Base-by-base conservation (phyloP, 176 grass and related monocot species). In the Stipa capillata region DNA sequence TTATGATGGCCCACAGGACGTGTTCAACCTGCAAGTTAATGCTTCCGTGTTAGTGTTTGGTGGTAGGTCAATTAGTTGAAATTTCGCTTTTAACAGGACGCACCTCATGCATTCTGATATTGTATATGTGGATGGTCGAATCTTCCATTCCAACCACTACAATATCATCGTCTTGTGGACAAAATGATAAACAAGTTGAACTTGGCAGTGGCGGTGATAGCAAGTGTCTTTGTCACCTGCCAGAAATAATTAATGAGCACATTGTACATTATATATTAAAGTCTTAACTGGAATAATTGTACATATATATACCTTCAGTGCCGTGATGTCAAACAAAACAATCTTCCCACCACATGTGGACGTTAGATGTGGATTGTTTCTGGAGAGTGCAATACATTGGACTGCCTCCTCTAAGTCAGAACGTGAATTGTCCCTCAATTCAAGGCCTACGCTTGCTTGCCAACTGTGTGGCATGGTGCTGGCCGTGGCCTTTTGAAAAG, bases 111-210 rank as follows among this genome's bases (percentile, higher is more conserved):
- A 74, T 57, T 29, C 55, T 56, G 23, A 89, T 56, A 77, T 89
- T 89, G 48, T 93, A 93, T 45, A 93, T 85, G 45, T 78, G 76
- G 80, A 86, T 84, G 24, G 86, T 86, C 3, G 90, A 86, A 67
- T 93, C 87, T 7, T 93, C 90, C 80, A 57, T 93, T 74, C 87
- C 90, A 57, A 89, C 78, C 32, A 76, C 84, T 32, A 93, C 82
- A 28, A 84, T 82, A 49, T 82, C 82, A 69, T 84, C 74, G 45
- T 93, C 80, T 65, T 64, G 70, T 11, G 87, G 90, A 65, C 87
- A 43, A 76, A 87, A 93, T 21, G 87, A 80, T 10, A 91, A 39
- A 40, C 87, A 87, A 37, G 87, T 89, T n/a, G 87, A 87, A 44
- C n/a, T n/a, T n/a, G n/a, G 90, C 80, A n/a, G n/a, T 25, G 90